A percentile compares a stretch with the other conserved stretches of the same genome.
These are phyloP conservation scores for Bipolaris sorokiniana DNA, from an alignment of 2,329 filamentous ascomycete genomes.

Conservation along the genomic window DNA sequence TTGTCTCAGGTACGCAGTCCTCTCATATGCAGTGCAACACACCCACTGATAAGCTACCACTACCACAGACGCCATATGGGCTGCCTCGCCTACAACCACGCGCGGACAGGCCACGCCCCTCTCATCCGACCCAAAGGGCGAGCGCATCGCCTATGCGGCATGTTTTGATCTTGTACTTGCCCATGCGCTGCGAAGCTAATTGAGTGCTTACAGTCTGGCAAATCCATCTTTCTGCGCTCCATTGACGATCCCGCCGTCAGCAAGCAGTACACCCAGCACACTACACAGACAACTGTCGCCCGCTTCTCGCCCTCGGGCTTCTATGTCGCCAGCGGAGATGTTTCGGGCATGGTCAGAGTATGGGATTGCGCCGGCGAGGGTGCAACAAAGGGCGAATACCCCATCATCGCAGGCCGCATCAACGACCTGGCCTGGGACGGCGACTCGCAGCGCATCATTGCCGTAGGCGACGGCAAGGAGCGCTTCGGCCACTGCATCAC, in stretches of 20 bases:
- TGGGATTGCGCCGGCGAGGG: constrained; percentile 90
- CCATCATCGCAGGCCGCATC: constrained; percentile 91
- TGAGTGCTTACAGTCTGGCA: constrained; percentile 72
- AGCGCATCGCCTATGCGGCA: constrained; percentile 92
- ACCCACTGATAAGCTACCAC: constrained; percentile 13
- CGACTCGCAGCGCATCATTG: constrained; percentile 94
- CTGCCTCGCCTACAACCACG: constrained; percentile 80
- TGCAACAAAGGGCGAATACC: constrained; percentile 90
- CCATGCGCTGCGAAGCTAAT: constrained; percentile 10
- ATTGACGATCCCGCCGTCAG: constrained; percentile 86
- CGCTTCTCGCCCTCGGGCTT: constrained; percentile 93
- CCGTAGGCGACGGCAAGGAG: constrained; percentile 93
- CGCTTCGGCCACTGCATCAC: constrained; percentile 93
- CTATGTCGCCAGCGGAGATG: constrained; percentile 92
- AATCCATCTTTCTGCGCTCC: constrained; percentile 93
- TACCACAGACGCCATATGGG: constrained; percentile 72
- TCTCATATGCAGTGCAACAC: not conserved
- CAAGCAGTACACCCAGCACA: constrained; percentile 93
- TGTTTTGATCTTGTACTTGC: not conserved
- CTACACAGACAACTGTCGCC: constrained; percentile 84
- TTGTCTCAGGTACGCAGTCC: constrained; percentile 23
- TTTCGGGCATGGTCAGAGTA: constrained; percentile 80
- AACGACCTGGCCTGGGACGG: constrained; percentile 98
- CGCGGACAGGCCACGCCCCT: constrained; percentile 89
- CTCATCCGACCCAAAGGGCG: constrained; percentile 84